phyloP scores from a whole-genome alignment of 495 filamentous ascomycete genomes.

The Venustampulla echinocandica region DNA sequence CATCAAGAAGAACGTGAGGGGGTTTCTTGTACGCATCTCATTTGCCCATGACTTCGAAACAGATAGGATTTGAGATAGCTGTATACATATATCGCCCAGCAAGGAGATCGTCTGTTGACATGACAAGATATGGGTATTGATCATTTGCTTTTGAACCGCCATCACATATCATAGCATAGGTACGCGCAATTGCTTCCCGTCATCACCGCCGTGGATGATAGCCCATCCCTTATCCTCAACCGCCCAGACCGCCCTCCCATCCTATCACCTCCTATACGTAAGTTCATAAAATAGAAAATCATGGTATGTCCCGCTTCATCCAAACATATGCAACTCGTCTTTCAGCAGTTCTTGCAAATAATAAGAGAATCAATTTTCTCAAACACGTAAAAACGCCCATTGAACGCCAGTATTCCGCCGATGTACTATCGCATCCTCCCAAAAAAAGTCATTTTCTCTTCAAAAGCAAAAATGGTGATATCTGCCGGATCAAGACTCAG shows the following conservation, averaged over 20 bases:
- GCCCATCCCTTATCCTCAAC: constrained; percentile 1
- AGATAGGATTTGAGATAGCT: neutral
- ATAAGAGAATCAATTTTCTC: constrained; percentile 3
- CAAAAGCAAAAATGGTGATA: constrained; percentile 8
- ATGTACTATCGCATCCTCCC: constrained; percentile 13
- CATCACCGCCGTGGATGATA: no score
- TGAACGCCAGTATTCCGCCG: constrained; percentile 15
- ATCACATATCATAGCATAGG: no score
- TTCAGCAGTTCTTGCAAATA: constrained; percentile 4
- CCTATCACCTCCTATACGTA: constrained; percentile 2
- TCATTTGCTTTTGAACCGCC: constrained; percentile 16
- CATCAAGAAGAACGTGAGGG: neutral
- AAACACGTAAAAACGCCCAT: constrained; percentile 12
- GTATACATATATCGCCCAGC: no score
- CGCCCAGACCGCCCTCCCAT: constrained; percentile 1
- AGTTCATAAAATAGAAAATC: constrained; percentile 18
- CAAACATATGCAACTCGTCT: constrained; percentile 14
- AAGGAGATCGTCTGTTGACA: no score
- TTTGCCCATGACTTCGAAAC: neutral
- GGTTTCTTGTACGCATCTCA: neutral
- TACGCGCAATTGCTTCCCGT: no score
- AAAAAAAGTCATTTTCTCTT: constrained; percentile 8
- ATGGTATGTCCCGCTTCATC: constrained; percentile 21
- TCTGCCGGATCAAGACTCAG: constrained; percentile 8
- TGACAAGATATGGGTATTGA: no score